phyloP scores from a whole-genome alignment of 768 basidiomycete species.

The Brasilioporus rufonigricans region DNA sequence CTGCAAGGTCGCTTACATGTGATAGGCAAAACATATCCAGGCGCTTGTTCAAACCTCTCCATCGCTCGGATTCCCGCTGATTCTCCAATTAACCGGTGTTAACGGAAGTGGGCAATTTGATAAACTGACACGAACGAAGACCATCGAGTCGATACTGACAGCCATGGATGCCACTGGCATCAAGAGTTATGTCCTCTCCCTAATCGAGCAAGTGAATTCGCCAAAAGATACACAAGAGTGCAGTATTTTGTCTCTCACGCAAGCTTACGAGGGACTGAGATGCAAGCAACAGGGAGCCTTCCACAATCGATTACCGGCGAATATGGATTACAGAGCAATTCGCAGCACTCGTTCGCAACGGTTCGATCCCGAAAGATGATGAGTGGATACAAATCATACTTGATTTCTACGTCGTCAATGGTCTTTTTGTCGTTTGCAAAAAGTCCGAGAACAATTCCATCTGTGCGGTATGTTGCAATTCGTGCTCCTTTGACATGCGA shows the following conservation, averaged over 20 bases:
- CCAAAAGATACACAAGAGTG: constrained; percentile 42
- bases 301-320: constrained; percentile 54
- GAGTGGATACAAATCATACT: constrained; percentile 72
- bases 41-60: constrained; percentile 72
- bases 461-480: constrained; percentile 48
- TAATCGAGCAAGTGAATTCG: constrained; percentile 63
- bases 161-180: constrained; percentile 75
- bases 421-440: constrained; percentile 75
- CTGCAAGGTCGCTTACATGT: not conserved
- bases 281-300: constrained; percentile 39
- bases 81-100: constrained; percentile 79
- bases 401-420: constrained; percentile 80
- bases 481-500: not conserved
- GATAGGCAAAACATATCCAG: constrained; percentile 73
- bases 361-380: constrained; percentile 76
- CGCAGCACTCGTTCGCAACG: constrained; percentile 71
- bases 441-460: constrained; percentile 64
- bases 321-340: constrained; percentile 89
- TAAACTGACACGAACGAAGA: constrained; percentile 88
- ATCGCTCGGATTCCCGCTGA: constrained; percentile 76
- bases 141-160: constrained; percentile 78
- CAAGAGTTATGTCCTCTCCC: constrained; percentile 68
- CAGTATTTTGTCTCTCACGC: constrained; percentile 11
- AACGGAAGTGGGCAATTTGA: constrained; percentile 90
- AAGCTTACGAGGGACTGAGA: constrained; percentile 12